Evolutionary conservation across 2,329 filamentous ascomycete genomes (phyloP), one percentile per base, ranked within the genome.

Genomic region (Hypocrella siamensis): DNA sequence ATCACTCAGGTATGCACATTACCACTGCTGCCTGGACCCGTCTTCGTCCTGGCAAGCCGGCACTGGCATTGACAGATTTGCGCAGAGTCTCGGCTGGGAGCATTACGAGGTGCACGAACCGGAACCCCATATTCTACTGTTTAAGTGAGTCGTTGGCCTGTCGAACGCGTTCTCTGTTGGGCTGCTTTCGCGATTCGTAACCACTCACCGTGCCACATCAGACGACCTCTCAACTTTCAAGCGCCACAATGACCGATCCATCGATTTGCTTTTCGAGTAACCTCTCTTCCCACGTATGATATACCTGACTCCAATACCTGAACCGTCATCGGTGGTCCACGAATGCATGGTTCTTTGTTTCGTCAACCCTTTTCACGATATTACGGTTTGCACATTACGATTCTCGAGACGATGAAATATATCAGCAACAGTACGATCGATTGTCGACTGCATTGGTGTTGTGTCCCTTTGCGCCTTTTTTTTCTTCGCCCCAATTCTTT

Each of bases 21-120:
- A n/a, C n/a, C n/a, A n/a, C n/a, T n/a, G n/a, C 19, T 10, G 14
- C 29, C 12, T 18, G 28, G 27, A 12, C n/a, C 6, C 6, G n/a
- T 21, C 32, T 21, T 18, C n/a, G n/a, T n/a, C n/a, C n/a, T n/a
- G n/a, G 4, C 15, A 6, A 26, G 19, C 12, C 6, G 17, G 11
- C n/a, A 12, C 26, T n/a, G 12, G 27, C 17, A 30, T 22, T 37
- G 18, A 37, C 35, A 18, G 12, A n/a, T n/a, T n/a, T n/a, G n/a
- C n/a, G 31, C 52, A 96, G 86, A 96, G 88, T 64, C 65, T 98
- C 48, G 90, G 90, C 35, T 98, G 90, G 90, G 88, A 96, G 56
- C 90, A 98, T 57, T 98, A 98, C 54, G 90, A 98, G 58, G 90
- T 98, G 33, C 90, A 98, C 56, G 90, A 96, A 57, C 90, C 90